Evolutionary conservation across 805 yeast genomes (phyloP), one percentile per base, ranked within the genome.

Genomic region (Zygotorulaspora chibaensis): DNA sequence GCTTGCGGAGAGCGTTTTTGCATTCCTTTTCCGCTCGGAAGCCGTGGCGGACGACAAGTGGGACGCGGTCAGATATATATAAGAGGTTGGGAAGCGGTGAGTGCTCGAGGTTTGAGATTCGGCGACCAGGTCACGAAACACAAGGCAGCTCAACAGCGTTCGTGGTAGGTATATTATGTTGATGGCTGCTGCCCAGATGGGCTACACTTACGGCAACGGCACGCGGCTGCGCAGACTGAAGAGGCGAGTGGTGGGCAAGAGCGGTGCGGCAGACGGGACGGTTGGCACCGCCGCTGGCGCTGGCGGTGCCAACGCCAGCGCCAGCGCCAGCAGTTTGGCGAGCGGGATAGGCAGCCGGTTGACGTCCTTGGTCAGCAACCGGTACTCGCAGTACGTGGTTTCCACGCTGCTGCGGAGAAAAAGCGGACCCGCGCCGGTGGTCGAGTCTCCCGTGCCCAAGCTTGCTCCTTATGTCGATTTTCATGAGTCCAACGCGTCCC

Each of bases 401-500:
- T 13, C 18, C 20, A 17, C 20, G 6, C 20, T 33, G 16, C 20
- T n/a, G 20, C 16, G 36, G 8, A n/a, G 36, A 16, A 33, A 33
- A 33, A n/a, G 5, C 3, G 20, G 16, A 33, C 8, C 12, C 20
- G 16, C 8, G n/a, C n/a, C 16, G 20, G 36, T 11, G 8, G n/a
- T 12, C 3, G 25, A 37, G 20, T 11, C 40, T 25, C 10, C 30
- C 11, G 31, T 3, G 9, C 31, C 4, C 8, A 25, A 37, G n/a
- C n/a, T 20, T 8, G 38, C 20, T 35, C 20, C 38, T 15, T 37
- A 23, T 16, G 25, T 8, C 29, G 40, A 37, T 16, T 25, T 25
- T 3, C 39, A 28, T 16, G 49, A 44, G 12, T 55, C 59, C 2
- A 51, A 46, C 29, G 12, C 39, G 12, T 55, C 58, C 1, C 43